phyloP scores from a whole-genome alignment of 2,329 filamentous ascomycete genomes.

The Dactylellina sp. region DNA sequence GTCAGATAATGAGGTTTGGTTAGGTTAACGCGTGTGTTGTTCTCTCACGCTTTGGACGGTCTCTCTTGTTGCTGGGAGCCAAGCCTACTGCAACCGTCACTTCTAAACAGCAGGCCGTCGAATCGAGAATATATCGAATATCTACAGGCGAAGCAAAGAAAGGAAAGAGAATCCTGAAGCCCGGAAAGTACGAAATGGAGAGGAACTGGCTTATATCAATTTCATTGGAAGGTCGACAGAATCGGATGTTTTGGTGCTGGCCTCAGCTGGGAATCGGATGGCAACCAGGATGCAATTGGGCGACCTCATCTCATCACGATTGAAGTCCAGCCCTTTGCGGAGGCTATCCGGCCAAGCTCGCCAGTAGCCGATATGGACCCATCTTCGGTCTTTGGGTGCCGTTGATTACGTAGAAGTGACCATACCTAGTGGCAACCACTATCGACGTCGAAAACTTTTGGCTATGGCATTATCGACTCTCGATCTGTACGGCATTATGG shows the following conservation, averaged over 20 bases:
- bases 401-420: conserved; percentile 8
- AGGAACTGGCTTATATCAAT: not conserved
- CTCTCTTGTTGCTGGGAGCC: conserved; percentile 7
- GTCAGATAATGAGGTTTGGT: not conserved
- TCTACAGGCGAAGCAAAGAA: not conserved
- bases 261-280: not conserved
- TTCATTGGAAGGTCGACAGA: not conserved
- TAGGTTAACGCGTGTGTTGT: conserved; percentile 4
- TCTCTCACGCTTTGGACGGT: conserved; percentile 4
- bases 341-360: conserved; percentile 10
- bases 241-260: not conserved
- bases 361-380: conserved; percentile 12
- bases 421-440: too few species aligned
- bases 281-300: not conserved
- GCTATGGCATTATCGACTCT: too few species aligned
- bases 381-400: not conserved
- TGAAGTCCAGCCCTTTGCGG: not conserved
- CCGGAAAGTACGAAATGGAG: not conserved
- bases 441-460: too few species aligned
- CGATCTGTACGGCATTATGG: too few species aligned
- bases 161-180: not conserved
- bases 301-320: not conserved
- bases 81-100: conserved; percentile 15
- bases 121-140: not conserved
- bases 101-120: not conserved